A percentile compares a stretch with the other conserved stretches of the same genome.
Evolutionary conservation across 208 protist genomes (phyloP).

Genomic region (Trypanosoma melophagium): DNA sequence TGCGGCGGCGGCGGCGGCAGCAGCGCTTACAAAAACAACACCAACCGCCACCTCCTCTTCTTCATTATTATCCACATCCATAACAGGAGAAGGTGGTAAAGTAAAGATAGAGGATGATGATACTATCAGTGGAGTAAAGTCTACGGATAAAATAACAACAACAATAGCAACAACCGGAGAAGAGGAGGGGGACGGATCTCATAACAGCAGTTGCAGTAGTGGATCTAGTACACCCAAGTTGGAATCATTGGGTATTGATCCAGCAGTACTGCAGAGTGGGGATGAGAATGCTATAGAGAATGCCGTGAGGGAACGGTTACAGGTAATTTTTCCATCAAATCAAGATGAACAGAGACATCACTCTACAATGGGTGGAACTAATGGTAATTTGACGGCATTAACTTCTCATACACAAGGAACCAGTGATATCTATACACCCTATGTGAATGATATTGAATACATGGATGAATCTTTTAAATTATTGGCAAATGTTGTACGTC

Average conservation of each 20-base stretch:
- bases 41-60: too few species aligned
- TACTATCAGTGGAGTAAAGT: background rate
- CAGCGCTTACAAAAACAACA: background rate
- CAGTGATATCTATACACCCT: constrained; percentile 39
- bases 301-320: constrained; percentile 8
- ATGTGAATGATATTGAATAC: constrained; percentile 88
- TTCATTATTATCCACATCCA: too few species aligned
- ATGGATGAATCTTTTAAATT: constrained; percentile 91
- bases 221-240: background rate
- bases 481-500: constrained; percentile 77
- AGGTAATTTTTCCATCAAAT: background rate
- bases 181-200: constrained; percentile 2
- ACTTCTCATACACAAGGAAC: background rate
- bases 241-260: constrained; percentile 16
- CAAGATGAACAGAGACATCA: background rate
- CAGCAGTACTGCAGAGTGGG: constrained; percentile 2
- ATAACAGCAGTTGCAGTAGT: constrained; percentile 10
- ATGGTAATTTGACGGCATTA: background rate
- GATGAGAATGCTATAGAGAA: constrained; percentile 10
- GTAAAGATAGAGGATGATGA: too few species aligned
- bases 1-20: background rate
- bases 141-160: background rate
- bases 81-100: too few species aligned
- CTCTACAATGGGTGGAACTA: constrained; percentile 2
- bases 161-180: background rate